Base-by-base conservation (phyloP, 1,284 basidiomycete species). In the Heliocybe sulcata region DNA sequence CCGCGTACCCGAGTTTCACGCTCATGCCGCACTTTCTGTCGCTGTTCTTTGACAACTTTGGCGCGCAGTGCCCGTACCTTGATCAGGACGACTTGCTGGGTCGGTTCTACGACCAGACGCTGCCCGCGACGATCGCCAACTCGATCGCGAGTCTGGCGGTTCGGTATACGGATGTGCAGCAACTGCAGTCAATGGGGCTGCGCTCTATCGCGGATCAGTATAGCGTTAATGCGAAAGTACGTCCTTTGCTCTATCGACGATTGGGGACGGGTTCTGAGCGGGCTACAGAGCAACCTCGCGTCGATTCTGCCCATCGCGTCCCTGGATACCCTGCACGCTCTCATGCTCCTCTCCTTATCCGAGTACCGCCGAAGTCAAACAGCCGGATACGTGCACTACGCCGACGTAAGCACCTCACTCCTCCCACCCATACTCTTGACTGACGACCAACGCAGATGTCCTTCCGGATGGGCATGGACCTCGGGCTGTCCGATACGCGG, bases 21-120 rank as follows among this genome's bases (percentile, higher is more conserved):
- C 35, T 53, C 4, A 53, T 53, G 52, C 52, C 52, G 11, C 47
- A 49, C 23, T 25, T 49, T 22, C 9, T 49, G 6, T 29, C 22
- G 6, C 22, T 26, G 27, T 49, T 49, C 47, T 49, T 49, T 22
- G 47, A 49, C 3, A 9, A 49, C 27, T 26, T 49, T 16, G 47
- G 47, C 3, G 27, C 14, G 6, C 23, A 49, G 23, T 49, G 47
- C n/a, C 47, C 47, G 3, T 49, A n/a, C n/a, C 47, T 49, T 3
- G 10, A 8, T 8, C 12, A 49, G 12, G n/a, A 49, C 22, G 47
- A 49, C n/a, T 6, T 49, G 3, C 3, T 49, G 10, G 6, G 20
- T 49, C 47, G 47, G 4, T 49, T 49, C 23, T 29, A 26, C 47
- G 8, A 49, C 14, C 47, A 49, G 27, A 29, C 20, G 6, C 27